These are phyloP conservation scores for Zanthoxylum bungeanum DNA, from an alignment of 345 rosid species.

Conservation along the genomic window DNA sequence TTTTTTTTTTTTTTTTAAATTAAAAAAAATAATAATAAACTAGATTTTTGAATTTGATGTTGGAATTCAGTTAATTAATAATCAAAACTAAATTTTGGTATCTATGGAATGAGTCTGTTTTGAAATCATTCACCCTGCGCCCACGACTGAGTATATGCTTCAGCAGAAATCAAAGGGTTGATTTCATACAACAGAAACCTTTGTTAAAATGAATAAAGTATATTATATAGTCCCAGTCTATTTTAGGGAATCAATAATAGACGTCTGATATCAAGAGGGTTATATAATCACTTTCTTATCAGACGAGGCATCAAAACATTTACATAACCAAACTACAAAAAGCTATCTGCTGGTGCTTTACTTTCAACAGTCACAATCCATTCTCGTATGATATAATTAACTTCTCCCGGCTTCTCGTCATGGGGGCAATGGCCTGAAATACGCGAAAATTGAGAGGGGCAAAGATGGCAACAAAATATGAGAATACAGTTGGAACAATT, in stretches of 20 bases:
- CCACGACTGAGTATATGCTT: too few relatives aligned
- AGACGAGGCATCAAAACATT: too few relatives aligned
- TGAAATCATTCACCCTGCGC: too few relatives aligned
- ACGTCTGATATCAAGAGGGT: too few relatives aligned
- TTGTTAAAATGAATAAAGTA: too few relatives aligned
- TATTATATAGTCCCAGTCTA: too few relatives aligned
- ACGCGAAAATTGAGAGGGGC: neutral
- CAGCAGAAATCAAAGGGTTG: too few relatives aligned
- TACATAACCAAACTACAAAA: too few relatives aligned
- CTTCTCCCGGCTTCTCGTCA: slow-evolving; percentile 71
- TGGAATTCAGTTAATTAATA: neutral
- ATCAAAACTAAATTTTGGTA: too few relatives aligned
- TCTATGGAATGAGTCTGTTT: too few relatives aligned
- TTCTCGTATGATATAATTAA: slow-evolving; percentile 47
- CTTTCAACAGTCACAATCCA: slow-evolving; percentile 46
- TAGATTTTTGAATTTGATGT: neutral
- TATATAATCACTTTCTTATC: neutral
- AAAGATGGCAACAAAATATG: neutral
- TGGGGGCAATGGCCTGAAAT: slow-evolving; percentile 81
- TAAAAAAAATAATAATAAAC: neutral
- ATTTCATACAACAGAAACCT: too few relatives aligned
- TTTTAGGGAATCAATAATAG: too few relatives aligned
- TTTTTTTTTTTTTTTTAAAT: neutral
- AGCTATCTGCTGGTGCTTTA: slow-evolving; percentile 15
- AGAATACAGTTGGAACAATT: slow-evolving; percentile 6